Conservation (phyloP, 805 yeast genomes). For the Pichia paraexigua region DNA sequence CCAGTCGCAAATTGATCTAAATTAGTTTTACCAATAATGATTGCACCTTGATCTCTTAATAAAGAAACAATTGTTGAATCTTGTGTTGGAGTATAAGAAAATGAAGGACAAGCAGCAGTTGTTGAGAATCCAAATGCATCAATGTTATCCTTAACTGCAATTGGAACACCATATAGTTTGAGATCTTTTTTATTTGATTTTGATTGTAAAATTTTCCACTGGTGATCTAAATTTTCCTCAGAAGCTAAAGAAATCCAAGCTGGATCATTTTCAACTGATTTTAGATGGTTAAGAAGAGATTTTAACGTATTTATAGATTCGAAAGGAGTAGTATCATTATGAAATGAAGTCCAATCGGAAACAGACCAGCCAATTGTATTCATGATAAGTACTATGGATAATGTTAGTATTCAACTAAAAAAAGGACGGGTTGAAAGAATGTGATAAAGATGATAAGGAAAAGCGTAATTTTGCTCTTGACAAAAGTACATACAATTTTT, state of each 20-base stretch:
- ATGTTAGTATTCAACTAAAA: neutral
- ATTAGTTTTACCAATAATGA: conserved; percentile 88
- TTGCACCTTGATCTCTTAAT: conserved; percentile 87
- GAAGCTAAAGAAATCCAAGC: conserved; percentile 88
- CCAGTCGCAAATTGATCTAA: conserved; percentile 98
- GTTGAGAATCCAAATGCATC: conserved; percentile 78
- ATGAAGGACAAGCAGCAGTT: conserved; percentile 94
- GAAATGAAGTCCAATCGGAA: conserved; percentile 68
- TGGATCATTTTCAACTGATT: conserved; percentile 47
- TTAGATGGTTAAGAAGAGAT: conserved; percentile 40
- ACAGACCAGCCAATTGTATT: conserved; percentile 67
- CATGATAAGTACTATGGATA: conserved; percentile 3
- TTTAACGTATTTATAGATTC: conserved; percentile 47
- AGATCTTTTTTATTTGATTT: conserved; percentile 44
- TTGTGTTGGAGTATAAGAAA: conserved; percentile 52
- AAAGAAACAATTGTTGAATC: conserved; percentile 72
- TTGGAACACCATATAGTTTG: conserved; percentile 88
- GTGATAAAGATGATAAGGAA: too few relatives aligned
- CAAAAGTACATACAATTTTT: neutral
- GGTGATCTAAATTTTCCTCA: conserved; percentile 54
- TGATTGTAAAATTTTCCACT: conserved; percentile 70
- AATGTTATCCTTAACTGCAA: conserved; percentile 91
- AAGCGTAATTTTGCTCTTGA: too few relatives aligned
- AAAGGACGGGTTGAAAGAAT: too few relatives aligned
- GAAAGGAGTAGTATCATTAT: conserved; percentile 50